Base-by-base conservation (phyloP, 805 yeast genomes). In the Naumovozyma castellii region DNA sequence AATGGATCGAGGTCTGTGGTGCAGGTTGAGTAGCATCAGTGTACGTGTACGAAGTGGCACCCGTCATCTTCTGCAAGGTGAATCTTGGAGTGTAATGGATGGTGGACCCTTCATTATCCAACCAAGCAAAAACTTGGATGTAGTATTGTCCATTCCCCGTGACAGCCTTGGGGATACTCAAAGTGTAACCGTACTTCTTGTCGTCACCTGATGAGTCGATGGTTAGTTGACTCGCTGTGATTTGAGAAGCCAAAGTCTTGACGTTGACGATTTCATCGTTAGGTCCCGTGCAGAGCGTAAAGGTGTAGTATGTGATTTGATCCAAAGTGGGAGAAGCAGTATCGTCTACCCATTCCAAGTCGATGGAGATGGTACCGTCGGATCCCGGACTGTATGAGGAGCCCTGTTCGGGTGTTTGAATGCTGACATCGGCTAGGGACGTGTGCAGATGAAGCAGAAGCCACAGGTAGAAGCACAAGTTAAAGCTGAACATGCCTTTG, bases 81-180 rank as follows among this genome's bases (percentile, higher is more conserved):
- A 88, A 81, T 51, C 94, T 67, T 30, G 72, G 69, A 3, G 87
- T 57, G 60, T 85, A 85, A 55, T 79, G 82, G 47, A 76, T 75
- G 1, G 85, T 71, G 27, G 73, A 75, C 5, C 64, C 66, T 19
- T 53, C 49, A 6, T 57, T 44, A 2, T 57, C 42, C 6, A 53
- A 46, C 10, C 31, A 30, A 1, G 85, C 74, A 45, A 69, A 73
- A 25, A 87, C 57, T 65, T 90, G 97, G 47, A 90, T 58, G 59
- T 66, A 84, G 61, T 74, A 90, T 43, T 62, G 61, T 22, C 98
- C 98, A 53, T 71, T 59, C 2, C 76, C 76, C 29, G 75, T 80
- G 9, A 53, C 53, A 18, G 64, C 40, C 2, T 75, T 59, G 9
- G 66, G 64, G 37, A 79, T 52, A 0, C 59, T 33, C 1, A 78